Conservation (phyloP, 2,329 filamentous ascomycete species). For the Cordyceps farinosa region DNA sequence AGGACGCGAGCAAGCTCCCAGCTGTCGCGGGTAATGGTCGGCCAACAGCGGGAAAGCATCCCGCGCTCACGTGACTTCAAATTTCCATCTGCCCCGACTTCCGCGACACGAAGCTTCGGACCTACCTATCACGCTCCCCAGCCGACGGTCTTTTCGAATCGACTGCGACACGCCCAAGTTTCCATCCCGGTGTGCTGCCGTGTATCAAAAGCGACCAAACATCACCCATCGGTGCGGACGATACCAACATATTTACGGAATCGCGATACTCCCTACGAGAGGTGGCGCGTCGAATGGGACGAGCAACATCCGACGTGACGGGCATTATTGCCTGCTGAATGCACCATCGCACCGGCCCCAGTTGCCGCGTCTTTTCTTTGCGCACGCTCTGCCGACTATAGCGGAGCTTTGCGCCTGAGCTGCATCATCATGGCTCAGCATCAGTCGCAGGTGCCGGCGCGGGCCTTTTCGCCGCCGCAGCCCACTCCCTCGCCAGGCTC, state of each 20-base stretch:
- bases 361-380: conserved; percentile 13
- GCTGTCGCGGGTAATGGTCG: conserved; percentile 27
- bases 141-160: conserved; percentile 17
- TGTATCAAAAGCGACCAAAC: neutral
- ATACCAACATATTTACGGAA: neutral
- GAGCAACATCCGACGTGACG: conserved; percentile 42
- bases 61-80: conserved; percentile 41
- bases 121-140: conserved; percentile 28
- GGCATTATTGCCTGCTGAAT: conserved; percentile 49
- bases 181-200: neutral
- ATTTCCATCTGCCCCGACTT: conserved; percentile 28
- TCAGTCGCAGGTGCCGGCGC: conserved; percentile 49
- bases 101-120: conserved; percentile 25
- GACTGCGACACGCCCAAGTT: neutral
- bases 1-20: conserved; percentile 19
- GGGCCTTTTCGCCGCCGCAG: conserved; percentile 60
- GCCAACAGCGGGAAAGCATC: conserved; percentile 13
- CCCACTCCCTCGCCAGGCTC: conserved; percentile 57
- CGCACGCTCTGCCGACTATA: conserved; percentile 11
- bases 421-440: conserved; percentile 54
- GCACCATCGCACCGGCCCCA: conserved; percentile 24
- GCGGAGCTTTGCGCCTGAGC: conserved; percentile 9
- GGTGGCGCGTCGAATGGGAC: conserved; percentile 44
- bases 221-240: neutral
- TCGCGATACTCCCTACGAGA: neutral